These are phyloP conservation scores for Talaromyces marneffei DNA, from an alignment of 2,329 filamentous ascomycete species.

Conservation along the genomic window DNA sequence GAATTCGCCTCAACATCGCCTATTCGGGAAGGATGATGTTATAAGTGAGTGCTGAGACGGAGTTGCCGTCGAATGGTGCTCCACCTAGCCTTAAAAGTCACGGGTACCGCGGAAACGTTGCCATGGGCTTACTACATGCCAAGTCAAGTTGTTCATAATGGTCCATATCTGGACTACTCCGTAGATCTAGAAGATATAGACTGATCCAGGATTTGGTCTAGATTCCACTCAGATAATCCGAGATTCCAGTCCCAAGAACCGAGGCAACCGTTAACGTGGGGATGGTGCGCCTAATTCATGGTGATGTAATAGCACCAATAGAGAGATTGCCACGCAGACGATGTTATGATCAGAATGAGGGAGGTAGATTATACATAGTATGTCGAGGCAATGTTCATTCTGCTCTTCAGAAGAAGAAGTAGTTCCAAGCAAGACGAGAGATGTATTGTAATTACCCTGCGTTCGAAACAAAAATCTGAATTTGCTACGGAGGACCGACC, in stretches of 20 bases:
- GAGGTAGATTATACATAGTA: no score
- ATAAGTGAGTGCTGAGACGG: neutral
- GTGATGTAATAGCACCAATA: constrained; percentile 5
- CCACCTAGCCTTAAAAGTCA: neutral
- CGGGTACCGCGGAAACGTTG: neutral
- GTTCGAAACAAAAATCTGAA: no score
- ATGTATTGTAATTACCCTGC: neutral
- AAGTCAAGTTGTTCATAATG: neutral
- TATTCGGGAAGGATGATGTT: neutral
- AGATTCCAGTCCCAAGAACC: neutral
- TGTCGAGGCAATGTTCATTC: no score
- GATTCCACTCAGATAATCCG: neutral
- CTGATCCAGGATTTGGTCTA: neutral
- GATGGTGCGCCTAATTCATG: neutral
- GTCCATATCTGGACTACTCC: no score
- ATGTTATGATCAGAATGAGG: neutral
- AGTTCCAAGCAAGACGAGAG: neutral
- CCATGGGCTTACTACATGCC: neutral
- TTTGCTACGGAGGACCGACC: no score
- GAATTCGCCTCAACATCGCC: no score
- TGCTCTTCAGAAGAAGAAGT: neutral
- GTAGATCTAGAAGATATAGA: neutral
- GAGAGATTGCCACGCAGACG: neutral
- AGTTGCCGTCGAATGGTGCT: neutral
- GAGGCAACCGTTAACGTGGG: neutral